Evolutionary conservation across 305 asterid species (phyloP).

Genomic region (Fraxinus floribunda): DNA sequence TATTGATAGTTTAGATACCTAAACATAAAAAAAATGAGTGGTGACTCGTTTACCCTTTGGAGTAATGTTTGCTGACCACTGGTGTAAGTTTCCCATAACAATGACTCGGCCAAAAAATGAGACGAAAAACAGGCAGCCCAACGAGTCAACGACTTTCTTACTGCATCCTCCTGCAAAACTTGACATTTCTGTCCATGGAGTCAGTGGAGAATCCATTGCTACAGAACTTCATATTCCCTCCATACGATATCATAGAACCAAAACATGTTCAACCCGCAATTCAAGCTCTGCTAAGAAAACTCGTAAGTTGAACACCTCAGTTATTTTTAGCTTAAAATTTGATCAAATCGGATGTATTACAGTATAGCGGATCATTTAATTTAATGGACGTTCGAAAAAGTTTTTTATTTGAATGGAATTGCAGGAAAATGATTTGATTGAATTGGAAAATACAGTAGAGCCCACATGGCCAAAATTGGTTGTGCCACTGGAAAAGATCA

Average conservation of each 20-base stretch:
- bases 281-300: slow-evolving; percentile 46
- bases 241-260: slow-evolving; percentile 59
- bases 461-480: slow-evolving; percentile 71
- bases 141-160: not conserved
- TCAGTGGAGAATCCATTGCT: slow-evolving; percentile 46
- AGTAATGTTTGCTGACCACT: not conserved
- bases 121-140: not conserved
- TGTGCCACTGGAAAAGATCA: slow-evolving; percentile 72
- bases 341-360: not conserved
- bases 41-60: not conserved
- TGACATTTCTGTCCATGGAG: slow-evolving; percentile 4
- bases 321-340: not conserved
- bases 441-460: slow-evolving; percentile 59
- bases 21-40: not conserved
- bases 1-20: not conserved
- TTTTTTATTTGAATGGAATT: slow-evolving; percentile 2
- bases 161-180: not conserved
- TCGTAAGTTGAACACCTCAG: slow-evolving; percentile 37
- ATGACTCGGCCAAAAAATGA: not conserved
- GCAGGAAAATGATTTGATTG: slow-evolving; percentile 57
- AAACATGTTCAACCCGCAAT: slow-evolving; percentile 65
- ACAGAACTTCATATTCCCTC: slow-evolving; percentile 61
- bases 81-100: not conserved
- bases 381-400: not conserved
- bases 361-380: not conserved